Base-by-base conservation (phyloP, 108 stramenopile genomes). In the Skeletonema grethae region DNA sequence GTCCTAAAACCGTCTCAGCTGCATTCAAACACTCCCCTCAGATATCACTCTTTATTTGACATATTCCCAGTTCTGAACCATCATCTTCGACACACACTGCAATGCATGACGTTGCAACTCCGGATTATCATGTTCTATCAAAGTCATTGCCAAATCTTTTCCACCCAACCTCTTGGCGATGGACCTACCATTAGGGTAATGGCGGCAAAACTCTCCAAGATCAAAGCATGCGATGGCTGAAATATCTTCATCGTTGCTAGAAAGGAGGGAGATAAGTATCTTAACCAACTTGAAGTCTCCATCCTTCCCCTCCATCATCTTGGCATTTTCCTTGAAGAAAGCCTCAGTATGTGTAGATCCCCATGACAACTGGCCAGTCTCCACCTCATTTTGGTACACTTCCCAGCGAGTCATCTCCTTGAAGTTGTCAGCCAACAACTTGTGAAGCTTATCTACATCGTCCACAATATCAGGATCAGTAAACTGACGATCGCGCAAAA, bases 171-270 rank as follows among this genome's bases (percentile, higher is more conserved):
- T 61, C 73, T 84, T 88, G 18, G 90, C 91, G 53, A 92, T 75
- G 10, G 69, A 67, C 73, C 90, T 82, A 35, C 97, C 96, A 72
- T 94, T 96, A 18, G 98, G 96, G 76, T 97, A 97, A 63, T 93
- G 85, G 29, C 96, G 90, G 28, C 87, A 88, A 72, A 97, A 97
- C 70, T 97, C 97, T 4, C 97, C 98, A 22, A 98, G 75, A 77
- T 97, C 98, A 69, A 86, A 96, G 70, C 90, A 93, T 9, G 96
- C 96, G 64, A 97, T 92, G 25, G 96, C 88, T 3, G 91, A 73
- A 32, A 90, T 80, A 56, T 93, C 87, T 34, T 85, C 77, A 65
- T 90, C 86, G 56, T 84, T 79, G 65, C 69, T 71, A 43, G 69
- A 65, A n/a, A 96, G 78, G 38, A 96, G 69, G 15, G 69, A 70